These are phyloP conservation scores for Hylodesmum podocarpum DNA, from an alignment of 306 rosid species.

Conservation along the genomic window DNA sequence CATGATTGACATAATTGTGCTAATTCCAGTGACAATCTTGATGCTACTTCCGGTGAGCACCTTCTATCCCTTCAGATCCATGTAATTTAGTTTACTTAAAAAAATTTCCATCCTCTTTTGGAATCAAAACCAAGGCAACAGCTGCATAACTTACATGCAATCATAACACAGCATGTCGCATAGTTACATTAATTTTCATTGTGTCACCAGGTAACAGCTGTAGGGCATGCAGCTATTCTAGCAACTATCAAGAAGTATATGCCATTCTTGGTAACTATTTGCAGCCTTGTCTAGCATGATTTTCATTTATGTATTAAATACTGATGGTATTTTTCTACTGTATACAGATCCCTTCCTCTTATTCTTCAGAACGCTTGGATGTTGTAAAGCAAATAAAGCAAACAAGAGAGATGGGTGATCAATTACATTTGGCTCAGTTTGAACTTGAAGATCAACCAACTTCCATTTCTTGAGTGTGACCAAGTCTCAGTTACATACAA, in stretches of 20 bases:
- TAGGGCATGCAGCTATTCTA: slow-evolving; percentile 77
- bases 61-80: background rate
- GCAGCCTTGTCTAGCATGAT: background rate
- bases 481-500: background rate
- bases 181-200: background rate
- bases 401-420: slow-evolving; percentile 54
- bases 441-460: slow-evolving; percentile 49
- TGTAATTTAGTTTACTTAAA: background rate
- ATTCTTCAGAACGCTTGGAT: slow-evolving; percentile 60
- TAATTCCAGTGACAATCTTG: slow-evolving; percentile 62
- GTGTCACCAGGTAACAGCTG: slow-evolving; percentile 51
- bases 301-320: background rate
- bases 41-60: slow-evolving; percentile 69
- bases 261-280: slow-evolving; percentile 52
- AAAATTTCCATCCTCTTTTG: background rate
- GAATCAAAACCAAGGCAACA: background rate
- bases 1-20: slow-evolving; percentile 46
- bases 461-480: slow-evolving; percentile 25
- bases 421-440: slow-evolving; percentile 25
- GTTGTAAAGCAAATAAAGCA: slow-evolving; percentile 60
- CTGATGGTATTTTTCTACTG: slow-evolving; percentile 21
- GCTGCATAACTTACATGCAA: background rate
- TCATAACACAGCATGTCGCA: background rate
- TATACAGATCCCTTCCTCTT: slow-evolving; percentile 66
- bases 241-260: slow-evolving; percentile 67